A percentile compares a stretch with the other conserved stretches of the same genome.
These are phyloP conservation scores for Knufia fluminis DNA, from an alignment of 2,329 filamentous ascomycete species.

Conservation along the genomic window DNA sequence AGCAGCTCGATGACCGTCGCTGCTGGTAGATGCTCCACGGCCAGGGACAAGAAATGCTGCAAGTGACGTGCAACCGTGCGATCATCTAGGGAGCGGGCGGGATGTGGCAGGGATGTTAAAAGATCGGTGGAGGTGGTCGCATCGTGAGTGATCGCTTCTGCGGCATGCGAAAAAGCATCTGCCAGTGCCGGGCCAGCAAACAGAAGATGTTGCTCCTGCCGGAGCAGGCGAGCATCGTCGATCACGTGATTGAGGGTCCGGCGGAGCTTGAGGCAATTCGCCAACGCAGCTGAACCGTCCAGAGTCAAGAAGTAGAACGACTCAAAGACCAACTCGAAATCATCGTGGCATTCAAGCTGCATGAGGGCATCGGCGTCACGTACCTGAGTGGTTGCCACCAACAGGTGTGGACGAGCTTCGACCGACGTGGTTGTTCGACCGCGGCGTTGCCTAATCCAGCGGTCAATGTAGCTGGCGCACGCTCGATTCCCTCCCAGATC, in stretches of 20 bases:
- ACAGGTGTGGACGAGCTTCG: slow-evolving; percentile 2
- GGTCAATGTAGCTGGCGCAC: neutral
- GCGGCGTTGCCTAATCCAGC: neutral
- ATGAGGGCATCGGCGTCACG: neutral
- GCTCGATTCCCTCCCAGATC: slow-evolving; percentile 6
- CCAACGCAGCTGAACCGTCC: neutral
- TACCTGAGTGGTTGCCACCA: neutral
- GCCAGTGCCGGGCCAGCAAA: neutral
- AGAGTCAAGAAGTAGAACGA: neutral
- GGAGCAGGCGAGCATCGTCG: neutral
- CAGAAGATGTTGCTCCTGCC: neutral
- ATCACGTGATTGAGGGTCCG: neutral
- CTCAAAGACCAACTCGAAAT: neutral
- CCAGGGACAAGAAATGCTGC: neutral
- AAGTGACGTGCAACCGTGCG: neutral
- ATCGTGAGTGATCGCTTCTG: neutral
- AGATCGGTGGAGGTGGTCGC: neutral
- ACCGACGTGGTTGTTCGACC: neutral
- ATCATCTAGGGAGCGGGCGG: neutral
- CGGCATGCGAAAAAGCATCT: neutral
- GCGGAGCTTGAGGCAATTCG: neutral
- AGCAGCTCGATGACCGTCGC: neutral
- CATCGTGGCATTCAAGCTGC: neutral
- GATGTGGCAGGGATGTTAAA: neutral
- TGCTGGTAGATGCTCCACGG: neutral